Evolutionary conservation across 2,329 filamentous ascomycete genomes (phyloP).

Genomic region (Penicillium sp.): DNA sequence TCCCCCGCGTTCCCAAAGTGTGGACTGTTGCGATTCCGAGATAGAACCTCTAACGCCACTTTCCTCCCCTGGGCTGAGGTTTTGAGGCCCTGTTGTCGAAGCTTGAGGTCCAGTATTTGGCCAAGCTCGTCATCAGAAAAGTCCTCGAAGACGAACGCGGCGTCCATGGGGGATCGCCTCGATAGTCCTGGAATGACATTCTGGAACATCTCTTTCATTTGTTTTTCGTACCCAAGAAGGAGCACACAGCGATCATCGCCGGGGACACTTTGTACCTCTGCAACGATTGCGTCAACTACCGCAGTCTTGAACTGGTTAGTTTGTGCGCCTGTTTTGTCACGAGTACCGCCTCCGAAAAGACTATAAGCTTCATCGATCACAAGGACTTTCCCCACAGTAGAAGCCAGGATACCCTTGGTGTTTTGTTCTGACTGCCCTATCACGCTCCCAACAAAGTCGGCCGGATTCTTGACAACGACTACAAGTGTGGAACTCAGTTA

Average conservation of each 20-base stretch:
- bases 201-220: slow-evolving; percentile 75
- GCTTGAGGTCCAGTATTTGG: slow-evolving; percentile 66
- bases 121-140: slow-evolving; percentile 64
- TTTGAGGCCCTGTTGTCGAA: slow-evolving; percentile 60
- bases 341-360: slow-evolving; percentile 51
- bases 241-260: slow-evolving; percentile 76
- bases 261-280: slow-evolving; percentile 70
- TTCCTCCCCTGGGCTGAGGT: slow-evolving; percentile 58
- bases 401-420: slow-evolving; percentile 72
- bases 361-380: slow-evolving; percentile 83
- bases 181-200: slow-evolving; percentile 73
- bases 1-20: slow-evolving; percentile 77
- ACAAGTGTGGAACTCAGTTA: slow-evolving; percentile 12
- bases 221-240: slow-evolving; percentile 70
- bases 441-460: slow-evolving; percentile 70
- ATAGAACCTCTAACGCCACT: slow-evolving; percentile 65
- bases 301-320: slow-evolving; percentile 63
- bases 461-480: slow-evolving; percentile 73
- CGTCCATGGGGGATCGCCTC: slow-evolving; percentile 67
- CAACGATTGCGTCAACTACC: slow-evolving; percentile 75
- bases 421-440: slow-evolving; percentile 72
- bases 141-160: slow-evolving; percentile 72
- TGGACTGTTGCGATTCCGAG: slow-evolving; percentile 63
- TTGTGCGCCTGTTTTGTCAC: slow-evolving; percentile 31
- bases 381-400: slow-evolving; percentile 73